Evolutionary conservation across 202 grass and related monocot species (phyloP).

Genomic region (Musa balbisiana): DNA sequence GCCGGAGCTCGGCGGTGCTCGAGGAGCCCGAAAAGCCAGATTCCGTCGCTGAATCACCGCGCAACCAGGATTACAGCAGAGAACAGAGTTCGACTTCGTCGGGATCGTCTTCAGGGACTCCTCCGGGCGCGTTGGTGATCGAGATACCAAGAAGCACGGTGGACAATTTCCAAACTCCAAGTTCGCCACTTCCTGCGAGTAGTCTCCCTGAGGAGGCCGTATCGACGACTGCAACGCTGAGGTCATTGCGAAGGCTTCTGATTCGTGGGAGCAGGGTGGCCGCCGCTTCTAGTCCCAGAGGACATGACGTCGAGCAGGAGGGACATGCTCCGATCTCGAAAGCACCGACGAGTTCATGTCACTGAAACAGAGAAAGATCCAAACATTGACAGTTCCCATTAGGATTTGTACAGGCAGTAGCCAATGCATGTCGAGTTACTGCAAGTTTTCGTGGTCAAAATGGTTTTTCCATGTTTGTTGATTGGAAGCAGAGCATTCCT

Average conservation of each 20-base stretch:
- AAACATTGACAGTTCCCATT: too few species aligned
- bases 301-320: constrained; percentile 14
- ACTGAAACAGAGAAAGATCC: too few species aligned
- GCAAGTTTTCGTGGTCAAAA: too few species aligned
- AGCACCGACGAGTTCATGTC: background rate
- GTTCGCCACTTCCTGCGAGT: background rate
- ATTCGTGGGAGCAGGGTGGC: background rate
- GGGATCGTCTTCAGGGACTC: too few species aligned
- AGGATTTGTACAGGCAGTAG: background rate
- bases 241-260: constrained; percentile 6
- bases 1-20: background rate
- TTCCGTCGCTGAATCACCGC: background rate
- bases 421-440: too few species aligned
- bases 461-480: too few species aligned
- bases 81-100: background rate
- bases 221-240: background rate
- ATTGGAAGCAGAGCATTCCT: too few species aligned
- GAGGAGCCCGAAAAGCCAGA: background rate
- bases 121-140: background rate
- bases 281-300: background rate
- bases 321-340: background rate
- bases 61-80: too few species aligned
- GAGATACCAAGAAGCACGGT: background rate
- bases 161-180: background rate
- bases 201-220: background rate